These are phyloP conservation scores for Citrus unshiu DNA, from an alignment of 345 rosid species.

Conservation along the genomic window DNA sequence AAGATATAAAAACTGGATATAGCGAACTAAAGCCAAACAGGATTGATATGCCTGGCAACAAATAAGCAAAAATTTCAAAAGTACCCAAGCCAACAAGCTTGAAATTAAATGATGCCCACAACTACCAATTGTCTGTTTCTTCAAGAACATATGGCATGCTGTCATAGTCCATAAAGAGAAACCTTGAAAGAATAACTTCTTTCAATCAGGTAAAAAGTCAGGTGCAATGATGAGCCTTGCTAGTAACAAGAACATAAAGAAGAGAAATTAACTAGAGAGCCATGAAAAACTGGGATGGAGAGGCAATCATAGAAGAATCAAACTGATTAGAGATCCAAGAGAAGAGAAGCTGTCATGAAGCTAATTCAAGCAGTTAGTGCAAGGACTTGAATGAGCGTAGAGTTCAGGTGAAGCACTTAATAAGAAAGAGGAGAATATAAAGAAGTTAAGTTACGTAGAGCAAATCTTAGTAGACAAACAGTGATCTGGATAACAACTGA, in stretches of 20 bases:
- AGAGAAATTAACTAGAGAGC: not conserved
- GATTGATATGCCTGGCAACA: not conserved
- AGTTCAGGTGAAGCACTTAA: not conserved
- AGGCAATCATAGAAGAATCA: not conserved
- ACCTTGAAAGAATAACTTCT: not conserved
- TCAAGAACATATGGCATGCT: not conserved
- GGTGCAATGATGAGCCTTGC: not conserved
- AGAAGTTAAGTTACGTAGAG: not conserved
- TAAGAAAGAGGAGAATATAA: not conserved
- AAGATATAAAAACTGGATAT: not conserved
- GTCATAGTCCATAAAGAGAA: slow-evolving; percentile 3
- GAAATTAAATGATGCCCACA: not conserved
- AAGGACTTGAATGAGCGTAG: not conserved
- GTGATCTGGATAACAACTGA: not conserved
- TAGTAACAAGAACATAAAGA: not conserved
- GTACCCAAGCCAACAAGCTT: not conserved
- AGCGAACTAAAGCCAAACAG: not conserved
- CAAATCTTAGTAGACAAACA: not conserved
- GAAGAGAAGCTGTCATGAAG: not conserved
- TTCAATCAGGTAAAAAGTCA: not conserved
- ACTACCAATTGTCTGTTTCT: not conserved
- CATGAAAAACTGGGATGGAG: not conserved
- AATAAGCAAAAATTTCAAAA: not conserved
- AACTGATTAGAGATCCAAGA: not conserved
- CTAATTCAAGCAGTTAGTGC: not conserved